Evolutionary conservation across 495 filamentous ascomycete species (phyloP).

Genomic region (Monascus purpureus): DNA sequence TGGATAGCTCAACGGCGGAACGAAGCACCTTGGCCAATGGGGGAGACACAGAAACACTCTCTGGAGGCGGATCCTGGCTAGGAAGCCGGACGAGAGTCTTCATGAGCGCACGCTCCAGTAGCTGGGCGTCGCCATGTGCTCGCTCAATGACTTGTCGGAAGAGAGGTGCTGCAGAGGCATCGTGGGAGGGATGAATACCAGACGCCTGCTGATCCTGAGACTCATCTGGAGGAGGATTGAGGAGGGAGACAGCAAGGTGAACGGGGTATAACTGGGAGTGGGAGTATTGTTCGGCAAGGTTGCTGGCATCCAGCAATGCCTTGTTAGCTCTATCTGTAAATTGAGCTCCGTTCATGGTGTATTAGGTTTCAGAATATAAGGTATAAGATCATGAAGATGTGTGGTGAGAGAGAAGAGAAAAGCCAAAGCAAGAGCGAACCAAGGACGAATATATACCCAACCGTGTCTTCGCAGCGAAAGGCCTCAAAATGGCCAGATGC

Average conservation of each 20-base stretch:
- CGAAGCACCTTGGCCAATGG: conserved; percentile 68
- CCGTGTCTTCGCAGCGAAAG: too few species aligned
- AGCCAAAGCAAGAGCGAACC: background rate
- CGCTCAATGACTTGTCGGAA: conserved; percentile 90
- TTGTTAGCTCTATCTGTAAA: conserved; percentile 88
- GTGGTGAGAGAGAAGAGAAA: conserved; percentile 1
- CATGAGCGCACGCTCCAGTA: conserved; percentile 77
- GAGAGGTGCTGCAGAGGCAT: conserved; percentile 46
- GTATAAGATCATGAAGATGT: too few species aligned
- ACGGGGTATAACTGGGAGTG: conserved; percentile 82
- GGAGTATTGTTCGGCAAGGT: conserved; percentile 69
- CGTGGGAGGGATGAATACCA: conserved; percentile 44
- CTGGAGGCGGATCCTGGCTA: conserved; percentile 88
- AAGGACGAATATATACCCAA: too few species aligned
- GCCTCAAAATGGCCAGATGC: conserved; percentile 16
- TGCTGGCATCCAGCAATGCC: conserved; percentile 72
- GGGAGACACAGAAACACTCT: conserved; percentile 66
- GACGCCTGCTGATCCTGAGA: conserved; percentile 59
- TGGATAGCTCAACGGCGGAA: conserved; percentile 76
- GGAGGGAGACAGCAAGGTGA: conserved; percentile 76
- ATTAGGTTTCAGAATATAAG: too few species aligned
- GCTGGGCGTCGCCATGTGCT: conserved; percentile 82
- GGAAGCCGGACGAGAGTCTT: conserved; percentile 81
- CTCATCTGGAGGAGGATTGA: conserved; percentile 69
- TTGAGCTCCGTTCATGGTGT: conserved; percentile 38